Percentiles rank a stretch among this genome's conserved stretches.
Evolutionary conservation across 192 early-diverging fungal species (phyloP).

Genomic region (Diversispora eburnea): DNA sequence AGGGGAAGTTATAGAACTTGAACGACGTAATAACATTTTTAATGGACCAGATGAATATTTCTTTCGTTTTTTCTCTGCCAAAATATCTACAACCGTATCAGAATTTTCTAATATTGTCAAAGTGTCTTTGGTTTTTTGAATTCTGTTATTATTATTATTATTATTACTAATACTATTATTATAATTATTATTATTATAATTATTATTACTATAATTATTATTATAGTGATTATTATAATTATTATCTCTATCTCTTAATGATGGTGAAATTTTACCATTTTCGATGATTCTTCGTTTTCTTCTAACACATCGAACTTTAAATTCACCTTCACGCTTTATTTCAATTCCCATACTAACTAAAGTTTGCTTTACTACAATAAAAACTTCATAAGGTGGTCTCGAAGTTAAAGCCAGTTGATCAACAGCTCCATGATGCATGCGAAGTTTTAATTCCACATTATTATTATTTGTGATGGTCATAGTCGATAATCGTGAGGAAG

Average conservation of each 20-base stretch:
- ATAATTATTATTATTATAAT: neutral
- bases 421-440: slow-evolving; percentile 70
- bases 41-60: slow-evolving; percentile 26
- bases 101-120: neutral
- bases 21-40: slow-evolving; percentile 27
- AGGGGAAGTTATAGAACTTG: slow-evolving; percentile 20
- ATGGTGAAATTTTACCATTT: neutral
- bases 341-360: slow-evolving; percentile 52
- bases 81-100: neutral
- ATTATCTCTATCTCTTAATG: too few relatives aligned
- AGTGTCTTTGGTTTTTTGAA: neutral
- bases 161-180: neutral
- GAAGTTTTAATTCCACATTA: slow-evolving; percentile 55
- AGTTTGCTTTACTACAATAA: slow-evolving; percentile 60
- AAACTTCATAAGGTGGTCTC: slow-evolving; percentile 61
- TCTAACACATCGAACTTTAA: slow-evolving; percentile 54
- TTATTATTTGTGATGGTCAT: slow-evolving; percentile 3
- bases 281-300: slow-evolving; percentile 40
- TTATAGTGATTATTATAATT: too few relatives aligned
- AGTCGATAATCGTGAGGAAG: slow-evolving; percentile 31
- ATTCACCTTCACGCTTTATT: slow-evolving; percentile 51
- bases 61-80: slow-evolving; percentile 17
- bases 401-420: slow-evolving; percentile 66
- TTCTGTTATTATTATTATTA: neutral
- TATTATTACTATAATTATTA: too few relatives aligned